Base-by-base conservation (phyloP, 345 rosid genomes). In the Syzygium aqueum region DNA sequence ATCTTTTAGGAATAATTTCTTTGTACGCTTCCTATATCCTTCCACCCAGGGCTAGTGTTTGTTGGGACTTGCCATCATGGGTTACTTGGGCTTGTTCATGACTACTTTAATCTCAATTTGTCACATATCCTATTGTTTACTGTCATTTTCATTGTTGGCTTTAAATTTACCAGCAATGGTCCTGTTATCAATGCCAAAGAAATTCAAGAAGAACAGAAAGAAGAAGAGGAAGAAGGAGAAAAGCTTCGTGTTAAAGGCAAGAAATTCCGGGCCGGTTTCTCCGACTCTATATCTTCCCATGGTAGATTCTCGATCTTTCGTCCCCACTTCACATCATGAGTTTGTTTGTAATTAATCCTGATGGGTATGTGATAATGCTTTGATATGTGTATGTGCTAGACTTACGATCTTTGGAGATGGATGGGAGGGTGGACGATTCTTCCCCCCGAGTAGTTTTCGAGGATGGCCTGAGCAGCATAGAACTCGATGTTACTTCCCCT, bases 231-330 rank as follows among this genome's bases (percentile, higher is more conserved):
- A 52, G 88, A 90, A 77, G 89, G 88, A 50, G 85, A 89, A 85
- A 82, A 83, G 63, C 56, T 33, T 89, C 87, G 91, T 88, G 83
- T 57, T 33, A 65, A 87, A 6, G 53, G 91, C 85, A 90, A 93
- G 87, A 87, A 90, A 89, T 57, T 85, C 85, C 91, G 93, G 88
- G 91, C 91, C 3, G 93, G 95, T 61, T 93, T 90, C 86, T 91
- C 95, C 40, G 93, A 89, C 84, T 91, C 94, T 28, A 88, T 91
- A 85, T 89, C 93, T 53, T 84, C 91, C 87, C 89, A 89, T 59
- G 95, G 97, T 95, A 92, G 84, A 37, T 73, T 73, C 82, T 37
- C 3, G 0, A 73, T 73, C 82, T 37, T 73, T 73, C 21, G 43
- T 27, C 27, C 85, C 21, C 86, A 4, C 86, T 53, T 33, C 65